Percentiles rank a stretch among this genome's conserved stretches.
Evolutionary conservation across 768 basidiomycete genomes (phyloP).

Genomic region (Phylloporus rhodoxanthus): DNA sequence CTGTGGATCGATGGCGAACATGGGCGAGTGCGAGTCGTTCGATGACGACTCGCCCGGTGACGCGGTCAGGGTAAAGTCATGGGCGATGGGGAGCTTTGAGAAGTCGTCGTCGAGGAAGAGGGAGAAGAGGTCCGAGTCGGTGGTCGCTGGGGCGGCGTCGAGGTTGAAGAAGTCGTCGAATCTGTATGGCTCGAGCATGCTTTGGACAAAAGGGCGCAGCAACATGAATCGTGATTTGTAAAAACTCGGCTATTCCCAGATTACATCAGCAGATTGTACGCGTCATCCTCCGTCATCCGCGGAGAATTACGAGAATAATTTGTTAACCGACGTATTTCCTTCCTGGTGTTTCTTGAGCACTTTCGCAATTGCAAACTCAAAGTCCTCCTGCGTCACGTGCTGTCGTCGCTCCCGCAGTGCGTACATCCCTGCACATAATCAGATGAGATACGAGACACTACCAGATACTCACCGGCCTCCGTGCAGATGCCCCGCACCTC

Average conservation of each 20-base stretch:
- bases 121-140: conserved; percentile 34
- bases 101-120: conserved; percentile 44
- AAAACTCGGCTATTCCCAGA: conserved; percentile 9
- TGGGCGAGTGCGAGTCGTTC: conserved; percentile 20
- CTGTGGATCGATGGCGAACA: conserved; percentile 65
- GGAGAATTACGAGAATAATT: conserved; percentile 74
- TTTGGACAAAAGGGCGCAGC: neutral
- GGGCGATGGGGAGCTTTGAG: conserved; percentile 25
- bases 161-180: conserved; percentile 64
- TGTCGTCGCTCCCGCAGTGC: conserved; percentile 91
- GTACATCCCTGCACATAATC: conserved; percentile 78
- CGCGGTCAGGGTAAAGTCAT: conserved; percentile 24
- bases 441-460: neutral
- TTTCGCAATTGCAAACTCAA: conserved; percentile 98
- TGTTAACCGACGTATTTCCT: conserved; percentile 89
- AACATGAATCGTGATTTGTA: neutral
- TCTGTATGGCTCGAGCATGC: conserved; percentile 24
- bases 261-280: conserved; percentile 13
- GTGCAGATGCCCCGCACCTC: conserved; percentile 97
- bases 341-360: conserved; percentile 97
- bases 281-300: conserved; percentile 7
- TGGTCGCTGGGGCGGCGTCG: conserved; percentile 41
- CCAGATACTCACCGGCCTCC: conserved; percentile 65
- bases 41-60: conserved; percentile 19
- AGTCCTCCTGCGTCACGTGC: conserved; percentile 97